Percentiles rank a stretch among this genome's conserved stretches.
Conservation (phyloP, 495 filamentous ascomycete species). For the Neurospora sp. region DNA sequence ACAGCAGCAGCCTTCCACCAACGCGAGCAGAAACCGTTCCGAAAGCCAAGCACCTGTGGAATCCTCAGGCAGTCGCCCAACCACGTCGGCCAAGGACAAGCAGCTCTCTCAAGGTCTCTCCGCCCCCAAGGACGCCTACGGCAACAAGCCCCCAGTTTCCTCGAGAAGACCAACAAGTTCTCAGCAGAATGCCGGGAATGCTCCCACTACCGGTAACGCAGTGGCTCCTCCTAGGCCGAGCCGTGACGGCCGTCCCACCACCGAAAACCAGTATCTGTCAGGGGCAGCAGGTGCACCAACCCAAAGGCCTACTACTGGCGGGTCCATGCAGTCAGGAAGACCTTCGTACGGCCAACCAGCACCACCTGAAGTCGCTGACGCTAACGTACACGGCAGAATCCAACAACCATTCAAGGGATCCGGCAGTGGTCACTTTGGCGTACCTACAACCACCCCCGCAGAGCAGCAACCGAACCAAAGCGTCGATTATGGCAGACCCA, state of each 20-base stretch:
- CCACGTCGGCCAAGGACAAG: conserved; percentile 37
- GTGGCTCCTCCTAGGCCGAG: conserved; percentile 41
- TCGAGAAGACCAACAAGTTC: conserved; percentile 36
- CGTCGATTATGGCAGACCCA: conserved; percentile 48
- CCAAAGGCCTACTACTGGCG: conserved; percentile 68
- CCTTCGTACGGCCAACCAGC: conserved; percentile 85
- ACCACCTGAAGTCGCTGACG: conserved; percentile 76
- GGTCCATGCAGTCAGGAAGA: conserved; percentile 69
- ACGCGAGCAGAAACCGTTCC: conserved; percentile 41
- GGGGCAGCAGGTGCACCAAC: conserved; percentile 31
- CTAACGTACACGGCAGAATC: conserved; percentile 84
- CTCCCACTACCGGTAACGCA: conserved; percentile 12
- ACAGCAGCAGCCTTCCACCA: conserved; percentile 13
- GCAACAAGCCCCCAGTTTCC: conserved; percentile 27
- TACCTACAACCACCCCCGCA: conserved; percentile 56
- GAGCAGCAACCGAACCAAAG: conserved; percentile 26
- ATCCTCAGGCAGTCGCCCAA: conserved; percentile 12
- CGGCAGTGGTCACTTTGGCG: conserved; percentile 57
- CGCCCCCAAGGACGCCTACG: conserved; percentile 28
- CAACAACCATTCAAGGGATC: conserved; percentile 69
- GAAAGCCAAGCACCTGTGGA: conserved; percentile 40
- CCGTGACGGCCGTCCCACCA: conserved; percentile 39
- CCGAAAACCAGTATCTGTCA: conserved; percentile 37
- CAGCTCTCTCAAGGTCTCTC: conserved; percentile 42
- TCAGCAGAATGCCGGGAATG: conserved; percentile 15